phyloP scores from a whole-genome alignment of 768 basidiomycete species.

The Phlebiopsis gigantea region DNA sequence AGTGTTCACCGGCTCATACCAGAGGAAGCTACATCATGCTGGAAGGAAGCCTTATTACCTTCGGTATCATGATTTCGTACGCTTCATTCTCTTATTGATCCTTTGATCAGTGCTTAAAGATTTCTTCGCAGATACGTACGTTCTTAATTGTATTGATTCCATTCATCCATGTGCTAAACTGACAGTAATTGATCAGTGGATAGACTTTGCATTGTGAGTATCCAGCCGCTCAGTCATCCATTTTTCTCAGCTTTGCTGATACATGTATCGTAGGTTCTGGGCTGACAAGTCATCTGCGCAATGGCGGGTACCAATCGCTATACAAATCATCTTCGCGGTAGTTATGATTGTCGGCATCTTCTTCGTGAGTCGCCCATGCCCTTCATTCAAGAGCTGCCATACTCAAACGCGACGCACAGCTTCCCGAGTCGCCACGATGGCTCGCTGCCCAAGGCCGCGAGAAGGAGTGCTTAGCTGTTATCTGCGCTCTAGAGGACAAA shows the following conservation, averaged over 20 bases:
- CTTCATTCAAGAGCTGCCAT: neutral
- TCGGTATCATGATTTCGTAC: slow-evolving; percentile 59
- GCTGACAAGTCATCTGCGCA: slow-evolving; percentile 44
- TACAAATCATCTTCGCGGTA: slow-evolving; percentile 53
- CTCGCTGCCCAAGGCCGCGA: slow-evolving; percentile 49
- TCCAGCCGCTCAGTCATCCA: neutral
- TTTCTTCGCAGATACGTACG: slow-evolving; percentile 23
- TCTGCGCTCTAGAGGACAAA: slow-evolving; percentile 56
- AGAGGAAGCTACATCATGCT: slow-evolving; percentile 62
- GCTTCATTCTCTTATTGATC: slow-evolving; percentile 18
- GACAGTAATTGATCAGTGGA: slow-evolving; percentile 38
- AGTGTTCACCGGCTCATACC: slow-evolving; percentile 55
- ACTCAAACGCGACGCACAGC: slow-evolving; percentile 27
- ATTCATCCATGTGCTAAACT: neutral
- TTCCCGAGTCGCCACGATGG: slow-evolving; percentile 60
- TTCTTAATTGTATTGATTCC: slow-evolving; percentile 2
- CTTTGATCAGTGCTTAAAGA: too few species aligned
- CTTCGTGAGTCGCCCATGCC: slow-evolving; percentile 35
- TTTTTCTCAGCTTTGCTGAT: neutral
- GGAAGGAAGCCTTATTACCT: slow-evolving; percentile 58
- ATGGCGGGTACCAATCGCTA: slow-evolving; percentile 59
- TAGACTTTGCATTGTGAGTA: slow-evolving; percentile 57
- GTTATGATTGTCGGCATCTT: slow-evolving; percentile 45
- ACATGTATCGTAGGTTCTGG: slow-evolving; percentile 46
- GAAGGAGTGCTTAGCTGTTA: slow-evolving; percentile 53